Conservation (phyloP, 2,329 filamentous ascomycete species). For the Epichloe brachyelytri region DNA sequence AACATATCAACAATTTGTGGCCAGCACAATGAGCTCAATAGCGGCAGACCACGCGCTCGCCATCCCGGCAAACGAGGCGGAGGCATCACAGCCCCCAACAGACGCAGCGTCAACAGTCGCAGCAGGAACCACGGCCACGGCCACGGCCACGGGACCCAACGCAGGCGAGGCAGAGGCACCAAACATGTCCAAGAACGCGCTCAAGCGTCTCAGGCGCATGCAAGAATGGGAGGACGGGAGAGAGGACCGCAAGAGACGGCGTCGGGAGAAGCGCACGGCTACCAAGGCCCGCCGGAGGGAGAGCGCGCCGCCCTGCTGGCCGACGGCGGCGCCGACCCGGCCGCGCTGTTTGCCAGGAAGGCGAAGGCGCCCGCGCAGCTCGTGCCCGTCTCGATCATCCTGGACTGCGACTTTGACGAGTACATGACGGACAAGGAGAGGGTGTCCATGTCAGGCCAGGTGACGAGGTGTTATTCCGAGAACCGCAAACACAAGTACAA, state of each 20-base stretch:
- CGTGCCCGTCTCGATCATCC: constrained; percentile 65
- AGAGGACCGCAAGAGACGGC: constrained; percentile 39
- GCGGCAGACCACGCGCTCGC: neutral
- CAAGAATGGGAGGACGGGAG: constrained; percentile 66
- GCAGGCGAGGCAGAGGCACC: constrained; percentile 2
- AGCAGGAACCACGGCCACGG: neutral
- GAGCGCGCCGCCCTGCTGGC: constrained; percentile 38
- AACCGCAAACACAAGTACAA: constrained; percentile 59
- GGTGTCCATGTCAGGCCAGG: constrained; percentile 68
- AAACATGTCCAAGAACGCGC: constrained; percentile 67
- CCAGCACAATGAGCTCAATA: neutral
- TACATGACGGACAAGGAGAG: constrained; percentile 81
- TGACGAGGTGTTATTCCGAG: constrained; percentile 82
- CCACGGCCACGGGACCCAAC: no score
- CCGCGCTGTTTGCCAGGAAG: constrained; percentile 20
- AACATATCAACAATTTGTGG: no score
- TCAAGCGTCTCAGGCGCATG: constrained; percentile 63
- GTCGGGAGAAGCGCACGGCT: constrained; percentile 41
- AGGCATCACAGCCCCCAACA: neutral
- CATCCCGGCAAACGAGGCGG: neutral
- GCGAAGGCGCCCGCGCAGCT: constrained; percentile 31
- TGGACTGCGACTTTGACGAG: constrained; percentile 87
- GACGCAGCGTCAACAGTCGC: neutral
- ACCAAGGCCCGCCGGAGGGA: constrained; percentile 35
- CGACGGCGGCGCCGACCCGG: constrained; percentile 30